Percentiles rank a stretch among this genome's conserved stretches.
Conservation (phyloP, 2,329 filamentous ascomycete species). For the Fusarium sp. region DNA sequence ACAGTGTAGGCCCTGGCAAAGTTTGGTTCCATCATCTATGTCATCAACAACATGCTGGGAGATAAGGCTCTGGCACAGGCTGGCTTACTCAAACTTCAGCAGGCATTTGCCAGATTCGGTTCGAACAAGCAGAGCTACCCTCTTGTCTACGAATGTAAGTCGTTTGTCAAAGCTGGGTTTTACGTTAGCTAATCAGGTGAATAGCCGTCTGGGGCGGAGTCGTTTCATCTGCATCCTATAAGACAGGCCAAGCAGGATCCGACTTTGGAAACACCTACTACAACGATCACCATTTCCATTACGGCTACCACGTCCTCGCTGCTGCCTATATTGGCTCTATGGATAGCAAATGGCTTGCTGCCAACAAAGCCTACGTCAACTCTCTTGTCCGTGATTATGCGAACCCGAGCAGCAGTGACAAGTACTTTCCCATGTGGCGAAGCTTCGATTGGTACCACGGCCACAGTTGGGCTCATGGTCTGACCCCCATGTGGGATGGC, state of each 20-base stretch:
- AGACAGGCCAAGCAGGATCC: constrained; percentile 71
- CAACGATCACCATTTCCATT: constrained; percentile 81
- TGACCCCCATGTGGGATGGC: constrained; percentile 76
- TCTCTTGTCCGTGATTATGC: constrained; percentile 83
- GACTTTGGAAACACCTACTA: constrained; percentile 94
- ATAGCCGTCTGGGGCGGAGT: constrained; percentile 79
- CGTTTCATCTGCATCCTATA: constrained; percentile 79
- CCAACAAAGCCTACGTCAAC: constrained; percentile 84
- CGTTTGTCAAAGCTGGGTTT: not conserved
- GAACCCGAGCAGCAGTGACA: constrained; percentile 77
- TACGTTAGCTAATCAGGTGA: constrained; percentile 25
- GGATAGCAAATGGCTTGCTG: constrained; percentile 76
- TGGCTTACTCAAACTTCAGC: constrained; percentile 70
- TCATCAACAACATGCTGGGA: constrained; percentile 69
- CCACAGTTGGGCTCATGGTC: constrained; percentile 90
- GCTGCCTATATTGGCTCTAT: constrained; percentile 85
- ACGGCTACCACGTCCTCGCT: constrained; percentile 89
- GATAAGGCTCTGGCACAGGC: constrained; percentile 65
- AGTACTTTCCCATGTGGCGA: constrained; percentile 82
- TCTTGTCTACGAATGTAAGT: constrained; percentile 70
- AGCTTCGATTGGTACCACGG: constrained; percentile 95
- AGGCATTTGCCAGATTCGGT: constrained; percentile 72
- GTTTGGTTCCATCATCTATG: constrained; percentile 75
- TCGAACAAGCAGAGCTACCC: constrained; percentile 74
- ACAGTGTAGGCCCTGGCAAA: constrained; percentile 72